Percentiles rank a stretch among this genome's conserved stretches.
Evolutionary conservation across 116 monocot genomes (phyloP).

Genomic region (Trichopus zeylanicus): DNA sequence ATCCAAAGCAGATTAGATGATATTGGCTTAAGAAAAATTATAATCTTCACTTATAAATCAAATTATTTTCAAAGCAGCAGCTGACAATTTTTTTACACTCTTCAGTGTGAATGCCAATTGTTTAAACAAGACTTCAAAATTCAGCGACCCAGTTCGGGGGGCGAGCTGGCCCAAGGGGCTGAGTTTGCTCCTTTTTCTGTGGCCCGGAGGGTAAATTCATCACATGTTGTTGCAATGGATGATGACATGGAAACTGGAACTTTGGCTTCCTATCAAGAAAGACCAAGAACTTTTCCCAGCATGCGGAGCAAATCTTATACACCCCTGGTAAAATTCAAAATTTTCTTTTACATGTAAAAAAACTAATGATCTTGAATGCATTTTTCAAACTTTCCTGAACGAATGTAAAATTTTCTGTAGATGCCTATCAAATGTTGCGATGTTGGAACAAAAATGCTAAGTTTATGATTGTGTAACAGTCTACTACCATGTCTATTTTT

Average conservation of each 20-base stretch:
- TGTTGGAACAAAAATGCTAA: no score
- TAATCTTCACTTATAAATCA: neutral
- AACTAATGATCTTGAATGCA: neutral
- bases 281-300: constrained; percentile 56
- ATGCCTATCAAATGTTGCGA: no score
- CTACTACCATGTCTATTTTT: no score
- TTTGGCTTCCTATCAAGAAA: constrained; percentile 41
- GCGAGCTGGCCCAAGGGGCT: constrained; percentile 72
- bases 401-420: no score
- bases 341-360: neutral
- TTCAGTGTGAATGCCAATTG: neutral
- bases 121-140: constrained; percentile 30
- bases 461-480: no score
- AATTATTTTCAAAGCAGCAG: neutral
- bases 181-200: constrained; percentile 75
- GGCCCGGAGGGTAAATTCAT: constrained; percentile 59
- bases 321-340: constrained; percentile 45
- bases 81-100: constrained; percentile 1
- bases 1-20: neutral
- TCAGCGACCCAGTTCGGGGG: constrained; percentile 75
- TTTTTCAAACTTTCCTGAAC: neutral
- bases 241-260: constrained; percentile 75
- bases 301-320: constrained; percentile 66
- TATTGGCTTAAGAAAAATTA: neutral
- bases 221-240: constrained; percentile 63